Percentiles rank a stretch among this genome's conserved stretches.
Conservation (phyloP, 805 yeast species). For the Candida yuanshanica region DNA sequence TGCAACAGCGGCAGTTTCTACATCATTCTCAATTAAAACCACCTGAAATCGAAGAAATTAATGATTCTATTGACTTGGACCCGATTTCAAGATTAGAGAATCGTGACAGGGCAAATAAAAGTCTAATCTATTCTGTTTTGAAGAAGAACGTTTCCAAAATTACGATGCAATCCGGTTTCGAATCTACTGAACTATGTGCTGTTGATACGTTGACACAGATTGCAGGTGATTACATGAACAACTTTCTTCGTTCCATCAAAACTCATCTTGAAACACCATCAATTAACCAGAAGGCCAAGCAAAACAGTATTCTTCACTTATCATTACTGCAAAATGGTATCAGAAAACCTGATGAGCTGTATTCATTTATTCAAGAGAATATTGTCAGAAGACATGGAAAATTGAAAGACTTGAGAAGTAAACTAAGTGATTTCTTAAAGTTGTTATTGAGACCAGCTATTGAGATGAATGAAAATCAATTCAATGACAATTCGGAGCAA, state of each 20-base stretch:
- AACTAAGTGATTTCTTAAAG: slow-evolving; percentile 66
- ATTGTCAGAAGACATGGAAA: slow-evolving; percentile 63
- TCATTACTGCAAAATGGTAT: slow-evolving; percentile 84
- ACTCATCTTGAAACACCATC: slow-evolving; percentile 61
- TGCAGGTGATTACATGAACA: slow-evolving; percentile 74
- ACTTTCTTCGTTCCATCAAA: slow-evolving; percentile 65
- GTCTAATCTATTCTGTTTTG: slow-evolving; percentile 60
- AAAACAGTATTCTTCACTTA: slow-evolving; percentile 48
- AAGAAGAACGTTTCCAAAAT: slow-evolving; percentile 68
- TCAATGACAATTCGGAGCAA: slow-evolving; percentile 88
- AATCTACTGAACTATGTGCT: slow-evolving; percentile 72
- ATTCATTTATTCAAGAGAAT: slow-evolving; percentile 67
- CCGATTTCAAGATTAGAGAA: slow-evolving; percentile 69
- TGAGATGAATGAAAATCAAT: slow-evolving; percentile 69
- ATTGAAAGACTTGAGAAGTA: slow-evolving; percentile 59
- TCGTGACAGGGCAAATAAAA: slow-evolving; percentile 56
- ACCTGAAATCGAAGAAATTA: slow-evolving; percentile 57
- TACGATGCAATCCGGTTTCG: slow-evolving; percentile 91
- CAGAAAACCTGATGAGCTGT: slow-evolving; percentile 68
- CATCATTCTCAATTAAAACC: slow-evolving; percentile 70
- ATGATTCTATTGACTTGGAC: slow-evolving; percentile 69
- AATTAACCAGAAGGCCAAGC: slow-evolving; percentile 24
- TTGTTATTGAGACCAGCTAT: slow-evolving; percentile 76
- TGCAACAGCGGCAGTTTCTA: slow-evolving; percentile 77
- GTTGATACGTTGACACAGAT: slow-evolving; percentile 74